Evolutionary conservation across 2,329 filamentous ascomycete species (phyloP).

Genomic region (Zymoseptoria passerinii): DNA sequence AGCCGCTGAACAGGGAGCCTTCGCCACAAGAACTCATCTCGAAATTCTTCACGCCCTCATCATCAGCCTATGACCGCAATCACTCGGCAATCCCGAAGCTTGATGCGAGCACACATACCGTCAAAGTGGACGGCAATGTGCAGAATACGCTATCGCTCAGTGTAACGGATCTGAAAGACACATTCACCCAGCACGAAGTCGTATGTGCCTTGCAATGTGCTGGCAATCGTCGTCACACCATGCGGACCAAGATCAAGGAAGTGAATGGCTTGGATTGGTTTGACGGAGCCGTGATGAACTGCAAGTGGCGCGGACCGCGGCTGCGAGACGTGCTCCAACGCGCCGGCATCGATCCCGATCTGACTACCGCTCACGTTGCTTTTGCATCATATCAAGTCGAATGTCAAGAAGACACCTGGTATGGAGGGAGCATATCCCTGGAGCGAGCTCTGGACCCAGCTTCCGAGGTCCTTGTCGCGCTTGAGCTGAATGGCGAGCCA

Average conservation of each 20-base stretch:
- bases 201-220: conserved; percentile 53
- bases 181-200: conserved; percentile 47
- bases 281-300: conserved; percentile 54
- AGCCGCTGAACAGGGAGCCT: conserved; percentile 44
- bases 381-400: conserved; percentile 47
- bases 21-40: conserved; percentile 37
- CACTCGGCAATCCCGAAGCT: conserved; percentile 22
- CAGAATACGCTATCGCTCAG: conserved; percentile 38
- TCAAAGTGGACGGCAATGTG: conserved; percentile 46
- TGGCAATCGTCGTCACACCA: conserved; percentile 52
- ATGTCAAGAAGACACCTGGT: conserved; percentile 52
- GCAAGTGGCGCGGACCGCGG: conserved; percentile 47
- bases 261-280: conserved; percentile 54
- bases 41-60: conserved; percentile 42
- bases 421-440: conserved; percentile 49
- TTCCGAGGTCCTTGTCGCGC: conserved; percentile 54
- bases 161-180: conserved; percentile 36
- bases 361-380: conserved; percentile 42
- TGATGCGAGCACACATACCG: conserved; percentile 28
- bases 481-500: conserved; percentile 61
- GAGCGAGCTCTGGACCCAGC: conserved; percentile 36
- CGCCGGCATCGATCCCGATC: conserved; percentile 35
- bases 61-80: conserved; percentile 45
- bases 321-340: conserved; percentile 44
- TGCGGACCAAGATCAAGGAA: conserved; percentile 52